Conservation (phyloP, 176 grass and related monocot genomes). For the Puya raimondii region DNA sequence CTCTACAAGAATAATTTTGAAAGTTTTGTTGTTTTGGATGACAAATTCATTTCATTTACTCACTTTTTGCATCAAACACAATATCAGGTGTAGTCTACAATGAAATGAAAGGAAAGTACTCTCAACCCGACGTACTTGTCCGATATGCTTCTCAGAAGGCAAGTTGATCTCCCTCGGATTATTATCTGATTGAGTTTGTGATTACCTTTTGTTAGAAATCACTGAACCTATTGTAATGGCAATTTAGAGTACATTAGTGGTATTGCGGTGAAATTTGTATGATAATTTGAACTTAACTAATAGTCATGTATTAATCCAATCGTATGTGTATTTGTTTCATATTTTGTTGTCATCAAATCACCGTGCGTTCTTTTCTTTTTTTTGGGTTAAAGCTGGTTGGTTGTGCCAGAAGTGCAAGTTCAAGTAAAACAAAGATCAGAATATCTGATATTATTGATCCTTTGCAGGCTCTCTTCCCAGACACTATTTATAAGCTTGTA, state of each 20-base stretch:
- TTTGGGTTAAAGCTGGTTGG: too few relatives aligned
- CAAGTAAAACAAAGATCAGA: too few relatives aligned
- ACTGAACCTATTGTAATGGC: neutral
- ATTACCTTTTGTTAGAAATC: neutral
- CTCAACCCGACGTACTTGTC: slow-evolving; percentile 91
- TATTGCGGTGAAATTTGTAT: too few relatives aligned
- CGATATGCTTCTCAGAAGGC: slow-evolving; percentile 65
- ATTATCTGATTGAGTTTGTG: slow-evolving; percentile 1
- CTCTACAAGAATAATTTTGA: neutral
- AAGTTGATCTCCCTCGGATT: slow-evolving; percentile 15
- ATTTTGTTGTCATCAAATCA: too few relatives aligned
- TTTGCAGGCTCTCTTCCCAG: slow-evolving; percentile 77
- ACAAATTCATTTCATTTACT: neutral
- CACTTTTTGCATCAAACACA: neutral
- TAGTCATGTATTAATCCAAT: too few relatives aligned
- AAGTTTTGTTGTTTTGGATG: neutral
- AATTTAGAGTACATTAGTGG: too few relatives aligned
- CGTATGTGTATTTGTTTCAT: too few relatives aligned
- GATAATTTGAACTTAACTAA: too few relatives aligned
- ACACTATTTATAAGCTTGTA: slow-evolving; percentile 91
- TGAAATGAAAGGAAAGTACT: slow-evolving; percentile 99
- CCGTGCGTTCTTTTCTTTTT: too few relatives aligned
- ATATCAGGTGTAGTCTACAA: slow-evolving; percentile 94
- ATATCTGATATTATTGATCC: neutral
- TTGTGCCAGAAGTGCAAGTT: too few relatives aligned